Conservation (phyloP, 2,329 filamentous ascomycete genomes). For the Claviceps lovelessii region DNA sequence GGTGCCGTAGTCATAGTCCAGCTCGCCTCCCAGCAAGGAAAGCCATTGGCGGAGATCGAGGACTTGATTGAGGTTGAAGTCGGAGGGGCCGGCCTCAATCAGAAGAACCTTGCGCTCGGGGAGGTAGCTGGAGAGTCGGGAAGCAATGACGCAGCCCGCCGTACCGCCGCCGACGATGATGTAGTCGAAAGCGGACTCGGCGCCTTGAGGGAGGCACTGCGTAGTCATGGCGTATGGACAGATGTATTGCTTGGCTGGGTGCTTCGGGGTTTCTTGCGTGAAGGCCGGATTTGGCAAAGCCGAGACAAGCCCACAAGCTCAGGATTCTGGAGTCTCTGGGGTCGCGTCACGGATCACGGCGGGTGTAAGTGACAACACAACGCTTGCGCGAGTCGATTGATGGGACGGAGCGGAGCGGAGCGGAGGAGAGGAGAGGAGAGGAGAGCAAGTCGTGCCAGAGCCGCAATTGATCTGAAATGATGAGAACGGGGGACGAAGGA, state of each 20-base stretch:
- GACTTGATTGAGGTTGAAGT: slow-evolving; percentile 77
- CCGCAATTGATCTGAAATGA: no score
- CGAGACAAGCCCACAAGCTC: no score
- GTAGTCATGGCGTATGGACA: slow-evolving; percentile 44
- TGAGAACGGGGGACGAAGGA: no score
- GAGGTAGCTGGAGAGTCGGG: slow-evolving; percentile 67
- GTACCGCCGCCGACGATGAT: slow-evolving; percentile 76
- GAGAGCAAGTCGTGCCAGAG: no score
- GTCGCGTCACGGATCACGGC: no score
- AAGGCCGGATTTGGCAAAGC: no score
- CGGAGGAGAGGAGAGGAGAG: no score
- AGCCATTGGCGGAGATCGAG: slow-evolving; percentile 81
- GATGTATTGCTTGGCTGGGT: not conserved
- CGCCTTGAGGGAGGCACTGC: slow-evolving; percentile 47
- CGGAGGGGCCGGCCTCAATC: slow-evolving; percentile 79
- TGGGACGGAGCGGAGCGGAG: no score
- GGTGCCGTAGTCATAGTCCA: slow-evolving; percentile 85
- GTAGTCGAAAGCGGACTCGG: slow-evolving; percentile 63
- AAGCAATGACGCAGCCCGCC: slow-evolving; percentile 71
- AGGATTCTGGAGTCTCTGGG: no score
- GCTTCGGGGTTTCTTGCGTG: no score
- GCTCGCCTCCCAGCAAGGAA: slow-evolving; percentile 65
- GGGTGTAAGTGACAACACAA: no score
- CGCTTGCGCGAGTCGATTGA: no score
- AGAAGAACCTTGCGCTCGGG: slow-evolving; percentile 69